phyloP scores from a whole-genome alignment of 257 asterid species.

The Nicotiana undulata region DNA sequence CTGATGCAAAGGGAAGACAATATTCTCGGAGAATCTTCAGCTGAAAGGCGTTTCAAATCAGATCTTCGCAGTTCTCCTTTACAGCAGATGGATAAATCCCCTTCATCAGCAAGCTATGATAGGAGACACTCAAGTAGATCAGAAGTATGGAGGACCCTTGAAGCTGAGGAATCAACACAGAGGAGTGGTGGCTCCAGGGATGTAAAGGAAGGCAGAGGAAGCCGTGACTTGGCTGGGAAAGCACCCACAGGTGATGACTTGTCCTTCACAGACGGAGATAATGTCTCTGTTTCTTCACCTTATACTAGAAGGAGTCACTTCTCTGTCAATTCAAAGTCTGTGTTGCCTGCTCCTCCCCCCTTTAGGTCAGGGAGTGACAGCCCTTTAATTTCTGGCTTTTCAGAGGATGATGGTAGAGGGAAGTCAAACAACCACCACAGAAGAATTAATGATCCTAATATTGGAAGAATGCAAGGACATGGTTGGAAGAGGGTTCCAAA shows the following conservation, averaged over 20 bases:
- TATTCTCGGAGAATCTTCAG: conserved; percentile 44
- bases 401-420: conserved; percentile 73
- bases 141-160: conserved; percentile 55
- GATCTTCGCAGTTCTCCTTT: conserved; percentile 59
- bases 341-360: conserved; percentile 52
- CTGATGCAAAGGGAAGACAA: conserved; percentile 54
- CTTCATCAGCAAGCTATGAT: conserved; percentile 48
- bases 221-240: conserved; percentile 44
- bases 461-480: conserved; percentile 74
- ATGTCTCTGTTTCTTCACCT: conserved; percentile 69
- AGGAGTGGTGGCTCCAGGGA: conserved; percentile 73
- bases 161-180: conserved; percentile 62
- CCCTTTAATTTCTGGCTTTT: conserved; percentile 47
- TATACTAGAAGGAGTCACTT: conserved; percentile 50
- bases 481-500: conserved; percentile 86
- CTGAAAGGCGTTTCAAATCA: conserved; percentile 64
- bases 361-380: conserved; percentile 58
- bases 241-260: conserved; percentile 52
- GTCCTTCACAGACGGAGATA: conserved; percentile 54
- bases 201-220: conserved; percentile 60
- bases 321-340: conserved; percentile 48
- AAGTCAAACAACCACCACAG: conserved; percentile 64
- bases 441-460: conserved; percentile 65
- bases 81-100: conserved; percentile 62
- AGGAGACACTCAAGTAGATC: conserved; percentile 52